These are phyloP conservation scores for Colletotrichum costaricense DNA, from an alignment of 2,329 filamentous ascomycete genomes.

Conservation along the genomic window DNA sequence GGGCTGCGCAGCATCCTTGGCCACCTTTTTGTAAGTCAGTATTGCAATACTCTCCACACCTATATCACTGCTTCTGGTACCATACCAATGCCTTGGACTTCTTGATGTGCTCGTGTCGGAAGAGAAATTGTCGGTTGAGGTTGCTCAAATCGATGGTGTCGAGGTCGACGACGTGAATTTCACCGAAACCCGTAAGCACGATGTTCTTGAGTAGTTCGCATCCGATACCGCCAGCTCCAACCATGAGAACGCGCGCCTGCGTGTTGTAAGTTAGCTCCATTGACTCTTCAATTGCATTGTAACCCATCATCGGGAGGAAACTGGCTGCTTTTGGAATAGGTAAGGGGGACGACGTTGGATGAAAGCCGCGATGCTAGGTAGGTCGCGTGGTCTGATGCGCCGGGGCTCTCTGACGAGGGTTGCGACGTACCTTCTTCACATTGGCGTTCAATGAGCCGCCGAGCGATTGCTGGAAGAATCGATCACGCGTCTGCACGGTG, in stretches of 20 bases:
- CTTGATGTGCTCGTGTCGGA: constrained; percentile 96
- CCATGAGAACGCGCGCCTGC: constrained; percentile 89
- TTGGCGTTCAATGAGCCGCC: constrained; percentile 71
- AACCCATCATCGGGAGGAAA: background rate
- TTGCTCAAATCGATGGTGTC: constrained; percentile 99
- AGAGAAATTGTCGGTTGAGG: constrained; percentile 96
- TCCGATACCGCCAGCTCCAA: constrained; percentile 96
- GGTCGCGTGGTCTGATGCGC: constrained; percentile 34
- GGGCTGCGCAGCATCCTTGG: constrained; percentile 87
- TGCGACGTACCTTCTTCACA: constrained; percentile 73
- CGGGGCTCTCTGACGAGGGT: background rate
- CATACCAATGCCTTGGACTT: constrained; percentile 92
- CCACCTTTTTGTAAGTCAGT: constrained; percentile 69
- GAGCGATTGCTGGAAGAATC: constrained; percentile 73
- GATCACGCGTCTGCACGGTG: constrained; percentile 56
- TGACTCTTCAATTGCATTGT: constrained; percentile 12
- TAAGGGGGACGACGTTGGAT: background rate
- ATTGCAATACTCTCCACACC: background rate
- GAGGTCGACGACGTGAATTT: constrained; percentile 94
- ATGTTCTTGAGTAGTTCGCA: constrained; percentile 98
- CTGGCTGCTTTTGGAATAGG: background rate
- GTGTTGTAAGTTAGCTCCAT: constrained; percentile 46
- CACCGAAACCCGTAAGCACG: constrained; percentile 89
- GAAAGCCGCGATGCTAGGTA: background rate
- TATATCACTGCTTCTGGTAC: constrained; percentile 35